Evolutionary conservation across 306 rosid species (phyloP), one percentile per base, ranked within the genome.

Genomic region (Fagus sylvatica): DNA sequence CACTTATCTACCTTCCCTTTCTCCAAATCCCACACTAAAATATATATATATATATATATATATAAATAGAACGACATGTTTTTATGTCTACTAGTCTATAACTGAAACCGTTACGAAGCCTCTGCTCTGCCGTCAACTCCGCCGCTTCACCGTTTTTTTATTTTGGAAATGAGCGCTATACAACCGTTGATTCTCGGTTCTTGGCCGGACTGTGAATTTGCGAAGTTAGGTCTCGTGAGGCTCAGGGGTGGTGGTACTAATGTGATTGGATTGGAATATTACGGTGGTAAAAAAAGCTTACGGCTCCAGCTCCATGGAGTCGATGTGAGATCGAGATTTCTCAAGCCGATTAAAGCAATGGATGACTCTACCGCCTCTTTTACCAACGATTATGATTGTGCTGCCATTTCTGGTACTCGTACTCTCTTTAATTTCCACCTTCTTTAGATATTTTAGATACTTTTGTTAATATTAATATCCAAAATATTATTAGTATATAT

Each of bases 351-450:
- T 68, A 81, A 82, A 84, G 90, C 91, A 34, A 73, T 59, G 78
- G 83, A 59, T 19, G 78, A 81, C 19, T 82, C 83, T 59, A 61
- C 60, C 68, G 66, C 79, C 32, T 77, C 66, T 40, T n/a, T 76
- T 51, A 19, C 13, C 12, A 78, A 57, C 71, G 72, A 79, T 10
- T 2, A 48, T 64, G 53, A 69, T 10, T 57, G 64, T 40, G 57
- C 46, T 54, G 79, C 82, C 51, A 16, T 84, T 81, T 78, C 88
- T 53, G 95, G 97, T 93, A 89, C 59, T 36, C 30, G 3, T 34
- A 37, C 73, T 72, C 19, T 28, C 51, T 55, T 76, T 53, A 2
- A 53, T 74, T 66, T 69, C 46, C 40, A 48, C 8, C 65, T 53
- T 56, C 9, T 62, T 64, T 43, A 10, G 7, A 12, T 12, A 7